A percentile compares a stretch with the other conserved stretches of the same genome.
phyloP scores from a whole-genome alignment of 768 basidiomycete species.

The Termitomyces sp. region DNA sequence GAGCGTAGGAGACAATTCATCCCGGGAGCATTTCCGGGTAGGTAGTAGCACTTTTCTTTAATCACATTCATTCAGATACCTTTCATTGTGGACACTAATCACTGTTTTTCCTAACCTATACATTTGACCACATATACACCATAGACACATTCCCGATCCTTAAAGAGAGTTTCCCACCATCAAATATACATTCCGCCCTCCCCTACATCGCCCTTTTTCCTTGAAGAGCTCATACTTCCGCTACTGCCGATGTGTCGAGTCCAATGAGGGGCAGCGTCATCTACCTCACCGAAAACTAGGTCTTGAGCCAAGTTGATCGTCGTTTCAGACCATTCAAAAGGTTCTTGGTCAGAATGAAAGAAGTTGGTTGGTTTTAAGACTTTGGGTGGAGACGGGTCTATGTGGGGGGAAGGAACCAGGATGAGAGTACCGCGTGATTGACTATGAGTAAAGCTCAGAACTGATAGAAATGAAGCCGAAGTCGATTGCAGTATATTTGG shows the following conservation, averaged over 20 bases:
- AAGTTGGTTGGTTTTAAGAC: slow-evolving; percentile 27
- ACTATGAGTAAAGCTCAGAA: slow-evolving; percentile 18
- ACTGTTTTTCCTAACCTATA: neutral
- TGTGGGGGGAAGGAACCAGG: slow-evolving; percentile 43
- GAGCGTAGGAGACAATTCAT: slow-evolving; percentile 55
- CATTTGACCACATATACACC: neutral
- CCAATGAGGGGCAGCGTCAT: slow-evolving; percentile 19
- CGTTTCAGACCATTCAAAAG: slow-evolving; percentile 28
- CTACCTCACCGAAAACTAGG: slow-evolving; percentile 28
- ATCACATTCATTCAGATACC: neutral
- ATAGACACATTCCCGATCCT: neutral
- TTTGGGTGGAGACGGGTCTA: slow-evolving; percentile 35
- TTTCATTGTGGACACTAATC: neutral
- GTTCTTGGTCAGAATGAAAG: slow-evolving; percentile 25
- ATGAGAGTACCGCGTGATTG: slow-evolving; percentile 26
- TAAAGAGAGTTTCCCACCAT: neutral
- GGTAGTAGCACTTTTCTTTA: slow-evolving; percentile 2
- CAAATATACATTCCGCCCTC: slow-evolving; percentile 51
- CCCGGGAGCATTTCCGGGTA: slow-evolving; percentile 55
- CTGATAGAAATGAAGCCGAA: slow-evolving; percentile 46
- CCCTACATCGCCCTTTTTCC: slow-evolving; percentile 27
- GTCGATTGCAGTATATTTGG: slow-evolving; percentile 54
- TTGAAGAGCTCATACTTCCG: slow-evolving; percentile 2
- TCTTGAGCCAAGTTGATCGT: slow-evolving; percentile 28
- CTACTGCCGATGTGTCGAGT: slow-evolving; percentile 1